Evolutionary conservation across 2,329 filamentous ascomycete genomes (phyloP), one percentile per base, ranked within the genome.

Genomic region (Venturia nashicola): DNA sequence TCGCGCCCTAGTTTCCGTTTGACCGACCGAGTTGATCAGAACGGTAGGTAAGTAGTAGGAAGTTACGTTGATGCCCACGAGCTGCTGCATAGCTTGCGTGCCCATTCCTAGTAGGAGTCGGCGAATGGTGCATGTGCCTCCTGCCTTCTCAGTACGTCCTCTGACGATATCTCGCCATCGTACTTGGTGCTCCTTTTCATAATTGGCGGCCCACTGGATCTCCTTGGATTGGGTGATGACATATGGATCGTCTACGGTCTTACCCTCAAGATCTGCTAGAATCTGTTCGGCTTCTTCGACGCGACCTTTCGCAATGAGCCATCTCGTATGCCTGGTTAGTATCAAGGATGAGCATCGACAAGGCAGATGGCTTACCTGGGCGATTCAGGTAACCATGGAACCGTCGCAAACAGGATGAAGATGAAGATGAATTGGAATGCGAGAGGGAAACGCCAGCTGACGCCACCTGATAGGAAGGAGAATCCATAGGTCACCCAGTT

Each of bases 401-500:
- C 74, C 0, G 78, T 80, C 2, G 68, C 71, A 64, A 69, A 79
- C 3, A 80, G 70, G 34, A 80, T 73, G 59, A 78, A 66, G 64
- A 80, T 77, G 70, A 81, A 82, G 57, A 82, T 66, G 65, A 81
- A 76, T 48, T 82, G 79, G 32, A 82, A 73, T 0, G 78, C 78
- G 2, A 82, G 72, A 0, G 78, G 78, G 2, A 79, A 70, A 44
- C 78, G 68, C 79, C 79, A 80, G 0, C 76, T 71, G 14, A 80
- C 70, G 0, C 72, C 66, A 5, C 78, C 77, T 3, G 67, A 69
- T 1, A 75, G 68, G 67, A 78, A 83, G 6, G 76, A 78, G 64
- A 82, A 76, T 1, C 79, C 79, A 64, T 77, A 82, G 8, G 76
- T 82, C 12, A 83, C 74, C 79, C 80, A 83, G 55, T 82, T 81